Evolutionary conservation across 331 rosid genomes (phyloP).

Genomic region (Dryas integrifolia): DNA sequence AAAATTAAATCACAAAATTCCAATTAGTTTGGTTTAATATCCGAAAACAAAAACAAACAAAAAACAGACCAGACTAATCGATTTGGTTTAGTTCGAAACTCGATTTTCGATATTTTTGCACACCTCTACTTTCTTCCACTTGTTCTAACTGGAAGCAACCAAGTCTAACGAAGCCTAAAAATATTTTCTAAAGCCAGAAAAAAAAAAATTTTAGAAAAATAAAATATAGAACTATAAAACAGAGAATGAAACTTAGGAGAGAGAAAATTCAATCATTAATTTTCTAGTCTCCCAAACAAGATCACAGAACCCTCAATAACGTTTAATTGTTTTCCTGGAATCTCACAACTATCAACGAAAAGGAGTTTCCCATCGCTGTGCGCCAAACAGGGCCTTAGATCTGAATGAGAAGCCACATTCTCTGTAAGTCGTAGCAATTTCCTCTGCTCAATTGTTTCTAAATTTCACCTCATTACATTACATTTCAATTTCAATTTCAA

Average conservation of each 20-base stretch:
- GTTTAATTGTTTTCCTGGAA: not conserved
- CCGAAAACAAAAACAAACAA: too few relatives aligned
- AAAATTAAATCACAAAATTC: too few relatives aligned
- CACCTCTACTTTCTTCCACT: too few relatives aligned
- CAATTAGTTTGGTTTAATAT: too few relatives aligned
- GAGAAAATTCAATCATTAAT: not conserved
- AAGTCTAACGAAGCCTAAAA: too few relatives aligned
- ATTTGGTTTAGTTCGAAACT: too few relatives aligned
- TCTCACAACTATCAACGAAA: constrained; percentile 5
- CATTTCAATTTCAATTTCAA: not conserved
- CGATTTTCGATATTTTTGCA: too few relatives aligned
- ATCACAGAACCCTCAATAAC: not conserved
- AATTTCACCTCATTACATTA: constrained; percentile 1
- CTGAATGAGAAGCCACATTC: constrained; percentile 39
- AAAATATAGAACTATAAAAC: not conserved
- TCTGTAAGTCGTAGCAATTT: constrained; percentile 31
- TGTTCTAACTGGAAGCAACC: too few relatives aligned
- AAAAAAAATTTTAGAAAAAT: not conserved
- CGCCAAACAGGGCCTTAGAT: constrained; percentile 39
- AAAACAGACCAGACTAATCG: too few relatives aligned
- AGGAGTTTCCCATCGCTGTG: constrained; percentile 14
- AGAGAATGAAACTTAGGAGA: not conserved
- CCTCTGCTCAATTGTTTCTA: constrained; percentile 2
- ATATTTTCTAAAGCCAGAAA: too few relatives aligned
- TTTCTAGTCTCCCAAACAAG: constrained; percentile 15